Evolutionary conservation across 805 yeast species (phyloP), one percentile per base, ranked within the genome.

Genomic region (Nakazawaea wickerhamii): DNA sequence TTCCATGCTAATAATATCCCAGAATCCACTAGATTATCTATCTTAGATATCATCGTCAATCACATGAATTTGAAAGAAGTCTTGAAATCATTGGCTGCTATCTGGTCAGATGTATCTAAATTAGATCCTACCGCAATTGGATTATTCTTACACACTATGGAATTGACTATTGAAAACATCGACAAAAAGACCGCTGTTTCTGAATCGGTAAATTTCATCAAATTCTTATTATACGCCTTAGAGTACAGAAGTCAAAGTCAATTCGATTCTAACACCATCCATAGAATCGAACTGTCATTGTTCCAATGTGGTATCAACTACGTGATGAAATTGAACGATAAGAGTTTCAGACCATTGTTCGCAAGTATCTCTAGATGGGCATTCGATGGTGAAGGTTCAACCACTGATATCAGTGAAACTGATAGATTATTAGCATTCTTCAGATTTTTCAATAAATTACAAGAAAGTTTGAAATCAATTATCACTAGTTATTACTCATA

Each of bases 241-340:
- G 93, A 85, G 52, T 73, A 84, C 64, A 77, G 90, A 60, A 65
- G 77, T 4, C 69, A 64, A 32, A 70, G 75, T 35, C 67, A 61
- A 19, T 81, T 81, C 57, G 89, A 81, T 54, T 72, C 65, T 49
- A 86, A 86, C 56, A 81, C 95, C 10, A 68, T 85, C 50, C 80
- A 84, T 59, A 75, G 95, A 52, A 77, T 91, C 49, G 98, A 91
- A 58, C 72, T 88, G 15, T 73, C 83, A 9, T 77, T 84, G 57
- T 83, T 84, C 53, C 68, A 74, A 30, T 77, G 89, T 57, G 90
- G 85, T 17, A 77, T 91, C 50, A 68, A 69, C 19, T 81, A 79
- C 51, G 95, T 91, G 15, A 73, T 93, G 81, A 90, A 91, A 63
- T 74, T 93, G 64, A 93, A 93, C 59, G 99, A 93, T 60, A 88